Evolutionary conservation across 2,329 filamentous ascomycete genomes (phyloP).

Genomic region (Neoarthrinium moseri): DNA sequence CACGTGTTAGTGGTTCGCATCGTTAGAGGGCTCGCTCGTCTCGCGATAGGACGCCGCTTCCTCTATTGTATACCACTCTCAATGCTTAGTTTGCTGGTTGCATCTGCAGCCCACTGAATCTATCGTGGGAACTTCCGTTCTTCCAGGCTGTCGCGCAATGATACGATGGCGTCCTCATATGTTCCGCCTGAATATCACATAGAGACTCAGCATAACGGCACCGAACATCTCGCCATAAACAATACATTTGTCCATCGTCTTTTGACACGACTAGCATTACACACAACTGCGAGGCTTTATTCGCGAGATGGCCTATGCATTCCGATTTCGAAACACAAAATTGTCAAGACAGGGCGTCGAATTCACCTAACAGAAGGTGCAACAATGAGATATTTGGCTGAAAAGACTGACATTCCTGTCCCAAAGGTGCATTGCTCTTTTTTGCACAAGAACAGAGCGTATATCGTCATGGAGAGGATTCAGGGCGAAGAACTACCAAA

Average conservation of each 20-base stretch:
- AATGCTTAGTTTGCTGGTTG: too few species aligned
- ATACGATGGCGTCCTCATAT: background rate
- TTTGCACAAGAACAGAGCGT: slow-evolving; percentile 31
- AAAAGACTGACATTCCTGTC: slow-evolving; percentile 42
- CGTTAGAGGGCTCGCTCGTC: too few species aligned
- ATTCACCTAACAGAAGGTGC: slow-evolving; percentile 13
- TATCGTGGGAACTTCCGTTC: background rate
- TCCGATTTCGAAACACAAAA: slow-evolving; percentile 24
- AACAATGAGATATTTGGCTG: slow-evolving; percentile 37
- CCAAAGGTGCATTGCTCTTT: slow-evolving; percentile 45
- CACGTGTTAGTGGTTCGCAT: too few species aligned
- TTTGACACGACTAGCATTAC: slow-evolving; percentile 23
- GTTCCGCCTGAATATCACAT: background rate
- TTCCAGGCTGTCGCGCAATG: background rate
- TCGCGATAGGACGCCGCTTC: too few species aligned
- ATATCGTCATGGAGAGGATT: slow-evolving; percentile 45
- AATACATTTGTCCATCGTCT: slow-evolving; percentile 24
- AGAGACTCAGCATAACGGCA: slow-evolving; percentile 18
- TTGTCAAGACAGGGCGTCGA: slow-evolving; percentile 20
- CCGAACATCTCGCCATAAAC: slow-evolving; percentile 26
- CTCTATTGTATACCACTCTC: too few species aligned
- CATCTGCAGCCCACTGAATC: too few species aligned
- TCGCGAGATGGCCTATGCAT: slow-evolving; percentile 18
- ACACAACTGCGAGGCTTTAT: slow-evolving; percentile 25
- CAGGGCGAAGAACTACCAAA: slow-evolving; percentile 18